Conservation (phyloP, 345 rosid genomes). For the Citrus unshiu region DNA sequence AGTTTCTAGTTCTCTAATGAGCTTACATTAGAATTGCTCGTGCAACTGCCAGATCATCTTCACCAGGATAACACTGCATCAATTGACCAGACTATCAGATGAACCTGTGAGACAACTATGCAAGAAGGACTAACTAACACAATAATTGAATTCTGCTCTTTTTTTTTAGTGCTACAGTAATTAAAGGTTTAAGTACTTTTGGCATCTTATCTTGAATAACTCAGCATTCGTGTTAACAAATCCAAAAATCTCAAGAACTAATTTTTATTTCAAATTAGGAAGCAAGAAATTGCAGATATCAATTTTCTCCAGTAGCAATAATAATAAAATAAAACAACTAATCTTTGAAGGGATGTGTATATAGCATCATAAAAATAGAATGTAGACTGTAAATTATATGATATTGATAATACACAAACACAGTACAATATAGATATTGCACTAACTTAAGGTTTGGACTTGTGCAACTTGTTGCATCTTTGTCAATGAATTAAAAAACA, state of each 20-base stretch:
- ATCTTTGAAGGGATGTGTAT: neutral
- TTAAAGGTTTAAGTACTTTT: neutral
- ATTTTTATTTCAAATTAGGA: neutral
- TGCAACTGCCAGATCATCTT: constrained; percentile 93
- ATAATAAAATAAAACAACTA: neutral
- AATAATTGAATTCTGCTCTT: constrained; percentile 4
- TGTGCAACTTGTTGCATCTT: neutral
- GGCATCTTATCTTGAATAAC: neutral
- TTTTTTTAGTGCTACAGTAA: neutral
- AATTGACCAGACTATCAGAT: constrained; percentile 15
- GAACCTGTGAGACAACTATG: neutral
- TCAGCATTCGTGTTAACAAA: neutral
- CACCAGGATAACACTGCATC: constrained; percentile 98
- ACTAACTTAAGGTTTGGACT: neutral
- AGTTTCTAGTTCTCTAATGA: constrained; percentile 3
- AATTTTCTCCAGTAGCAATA: neutral
- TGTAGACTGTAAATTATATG: neutral
- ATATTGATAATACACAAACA: no score
- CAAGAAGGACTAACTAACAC: neutral
- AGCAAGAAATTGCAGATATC: neutral
- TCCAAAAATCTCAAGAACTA: neutral
- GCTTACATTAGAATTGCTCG: constrained; percentile 75
- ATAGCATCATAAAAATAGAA: neutral
- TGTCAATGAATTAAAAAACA: neutral
- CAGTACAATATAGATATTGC: neutral